Evolutionary conservation across 164 flowering plant species (phyloP).

Genomic region (Protea cynaroides): DNA sequence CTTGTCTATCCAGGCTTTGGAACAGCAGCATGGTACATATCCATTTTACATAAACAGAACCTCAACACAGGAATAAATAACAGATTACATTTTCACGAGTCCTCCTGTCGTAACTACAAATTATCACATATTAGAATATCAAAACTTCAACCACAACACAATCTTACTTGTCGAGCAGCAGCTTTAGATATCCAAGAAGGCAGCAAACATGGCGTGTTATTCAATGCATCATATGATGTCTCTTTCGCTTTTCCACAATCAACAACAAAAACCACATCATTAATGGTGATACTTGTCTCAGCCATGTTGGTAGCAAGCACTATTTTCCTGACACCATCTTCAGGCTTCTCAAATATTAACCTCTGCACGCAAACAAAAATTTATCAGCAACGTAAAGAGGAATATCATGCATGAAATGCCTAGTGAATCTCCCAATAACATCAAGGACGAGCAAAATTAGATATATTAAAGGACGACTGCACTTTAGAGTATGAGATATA

Average conservation of each 20-base stretch:
- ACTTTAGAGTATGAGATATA: too few species aligned
- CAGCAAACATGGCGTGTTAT: constrained; percentile 95
- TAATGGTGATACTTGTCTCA: constrained; percentile 93
- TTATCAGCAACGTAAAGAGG: constrained; percentile 1
- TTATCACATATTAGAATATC: constrained; percentile 6
- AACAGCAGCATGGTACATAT: too few species aligned
- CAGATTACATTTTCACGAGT: neutral
- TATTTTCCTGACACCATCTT: constrained; percentile 80
- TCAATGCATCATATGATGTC: constrained; percentile 96
- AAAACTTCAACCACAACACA: constrained; percentile 12
- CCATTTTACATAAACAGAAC: too few species aligned
- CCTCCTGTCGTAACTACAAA: neutral
- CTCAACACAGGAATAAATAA: neutral
- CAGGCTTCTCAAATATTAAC: constrained; percentile 81
- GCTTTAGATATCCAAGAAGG: constrained; percentile 98
- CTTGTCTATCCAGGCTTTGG: too few species aligned
- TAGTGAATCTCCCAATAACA: neutral
- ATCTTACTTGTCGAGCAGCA: constrained; percentile 83
- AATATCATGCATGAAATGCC: neutral
- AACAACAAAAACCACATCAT: constrained; percentile 89
- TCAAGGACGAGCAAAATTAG: too few species aligned
- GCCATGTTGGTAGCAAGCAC: constrained; percentile 97
- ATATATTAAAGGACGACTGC: too few species aligned
- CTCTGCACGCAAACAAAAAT: constrained; percentile 38
- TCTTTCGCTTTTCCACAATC: constrained; percentile 99